phyloP scores from a whole-genome alignment of 2,329 filamentous ascomycete genomes.

The Colletotrichum gigasporum region DNA sequence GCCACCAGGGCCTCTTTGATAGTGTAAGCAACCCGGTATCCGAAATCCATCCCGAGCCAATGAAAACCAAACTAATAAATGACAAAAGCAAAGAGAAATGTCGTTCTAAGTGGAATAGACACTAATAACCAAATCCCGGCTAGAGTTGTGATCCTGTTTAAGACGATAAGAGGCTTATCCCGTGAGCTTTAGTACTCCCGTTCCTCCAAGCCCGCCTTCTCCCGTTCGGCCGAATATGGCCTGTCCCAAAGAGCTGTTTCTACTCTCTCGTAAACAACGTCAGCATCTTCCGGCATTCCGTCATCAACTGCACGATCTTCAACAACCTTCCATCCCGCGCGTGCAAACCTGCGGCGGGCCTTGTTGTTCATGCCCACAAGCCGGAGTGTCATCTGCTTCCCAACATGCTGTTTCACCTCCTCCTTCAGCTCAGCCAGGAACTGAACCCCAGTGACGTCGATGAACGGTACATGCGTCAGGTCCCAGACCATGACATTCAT shows the following conservation, averaged over 20 bases:
- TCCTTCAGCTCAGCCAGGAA: slow-evolving; percentile 57
- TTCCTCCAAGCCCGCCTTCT: background rate
- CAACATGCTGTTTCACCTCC: slow-evolving; percentile 60
- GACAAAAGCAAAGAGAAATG: background rate
- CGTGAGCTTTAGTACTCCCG: background rate
- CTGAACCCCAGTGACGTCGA: slow-evolving; percentile 62
- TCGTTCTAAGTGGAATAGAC: too few species aligned
- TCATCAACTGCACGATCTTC: slow-evolving; percentile 37
- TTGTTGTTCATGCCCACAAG: slow-evolving; percentile 58
- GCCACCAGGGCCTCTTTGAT: background rate
- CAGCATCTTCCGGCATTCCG: slow-evolving; percentile 26
- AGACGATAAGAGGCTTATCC: background rate
- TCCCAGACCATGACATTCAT: slow-evolving; percentile 62
- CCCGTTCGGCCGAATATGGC: background rate
- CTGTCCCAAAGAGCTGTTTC: slow-evolving; percentile 11
- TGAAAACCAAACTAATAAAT: too few species aligned
- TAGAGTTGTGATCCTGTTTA: too few species aligned
- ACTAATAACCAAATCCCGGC: background rate
- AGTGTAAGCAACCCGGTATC: background rate
- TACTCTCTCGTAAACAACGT: slow-evolving; percentile 31
- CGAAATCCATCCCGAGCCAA: background rate
- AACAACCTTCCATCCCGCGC: slow-evolving; percentile 48
- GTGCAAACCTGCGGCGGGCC: slow-evolving; percentile 48
- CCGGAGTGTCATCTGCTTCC: slow-evolving; percentile 53
- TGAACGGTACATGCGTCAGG: slow-evolving; percentile 59